Percentiles rank a stretch among this genome's conserved stretches.
Evolutionary conservation across 1,139 yeast genomes (phyloP).

Genomic region (Saccharomyces uvarum): DNA sequence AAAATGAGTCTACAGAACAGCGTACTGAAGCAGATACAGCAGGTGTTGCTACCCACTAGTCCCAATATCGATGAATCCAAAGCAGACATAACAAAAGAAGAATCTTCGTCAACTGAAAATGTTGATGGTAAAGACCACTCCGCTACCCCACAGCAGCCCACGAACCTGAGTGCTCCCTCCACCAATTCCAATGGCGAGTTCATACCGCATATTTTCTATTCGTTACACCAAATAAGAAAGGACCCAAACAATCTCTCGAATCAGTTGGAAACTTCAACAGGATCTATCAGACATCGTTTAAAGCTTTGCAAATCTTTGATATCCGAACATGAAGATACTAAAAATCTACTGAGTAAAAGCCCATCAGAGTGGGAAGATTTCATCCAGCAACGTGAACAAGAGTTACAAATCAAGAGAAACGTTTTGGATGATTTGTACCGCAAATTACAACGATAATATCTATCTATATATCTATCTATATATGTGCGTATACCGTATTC

Average conservation of each 20-base stretch:
- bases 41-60: neutral
- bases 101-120: neutral
- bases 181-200: conserved; percentile 17
- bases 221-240: conserved; percentile 27
- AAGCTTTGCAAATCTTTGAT: conserved; percentile 26
- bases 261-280: conserved; percentile 28
- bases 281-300: conserved; percentile 29
- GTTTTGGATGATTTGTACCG: conserved; percentile 10
- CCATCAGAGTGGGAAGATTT: conserved; percentile 26
- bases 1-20: neutral
- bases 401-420: conserved; percentile 22
- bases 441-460: neutral
- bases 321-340: conserved; percentile 19
- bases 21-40: neutral
- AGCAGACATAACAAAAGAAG: neutral
- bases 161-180: conserved; percentile 2
- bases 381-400: conserved; percentile 20
- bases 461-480: neutral
- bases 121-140: neutral
- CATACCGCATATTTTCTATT: conserved; percentile 30
- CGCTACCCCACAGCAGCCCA: conserved; percentile 8
- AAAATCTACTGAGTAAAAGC: conserved; percentile 20
- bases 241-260: conserved; percentile 28
- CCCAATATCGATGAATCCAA: neutral
- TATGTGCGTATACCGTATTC: neutral